Conservation (phyloP, 2,329 filamentous ascomycete genomes). For the Colletotrichum sansevieriae region DNA sequence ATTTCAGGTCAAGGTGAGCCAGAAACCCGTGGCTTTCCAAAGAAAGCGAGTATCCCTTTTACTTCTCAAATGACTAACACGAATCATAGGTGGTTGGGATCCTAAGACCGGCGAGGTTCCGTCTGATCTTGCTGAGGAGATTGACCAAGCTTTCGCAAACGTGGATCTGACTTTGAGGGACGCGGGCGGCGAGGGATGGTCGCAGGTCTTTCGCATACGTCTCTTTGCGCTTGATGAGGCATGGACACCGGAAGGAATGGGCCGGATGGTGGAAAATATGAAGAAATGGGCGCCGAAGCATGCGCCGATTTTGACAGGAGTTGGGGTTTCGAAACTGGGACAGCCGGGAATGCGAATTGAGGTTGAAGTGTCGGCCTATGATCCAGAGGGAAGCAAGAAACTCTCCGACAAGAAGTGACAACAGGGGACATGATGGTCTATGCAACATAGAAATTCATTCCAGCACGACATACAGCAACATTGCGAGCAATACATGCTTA, state of each 20-base stretch:
- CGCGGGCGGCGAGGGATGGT: conserved; percentile 62
- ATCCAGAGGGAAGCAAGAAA: conserved; percentile 10
- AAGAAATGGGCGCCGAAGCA: conserved; percentile 57
- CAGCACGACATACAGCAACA: too few species aligned
- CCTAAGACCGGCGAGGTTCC: conserved; percentile 42
- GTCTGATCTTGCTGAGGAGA: conserved; percentile 51
- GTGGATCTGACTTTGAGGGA: conserved; percentile 58
- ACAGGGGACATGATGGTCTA: background rate
- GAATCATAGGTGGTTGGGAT: conserved; percentile 31
- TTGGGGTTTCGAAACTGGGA: conserved; percentile 56
- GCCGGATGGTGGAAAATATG: conserved; percentile 52
- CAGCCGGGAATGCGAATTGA: conserved; percentile 59
- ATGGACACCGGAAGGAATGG: conserved; percentile 43
- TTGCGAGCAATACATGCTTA: too few species aligned
- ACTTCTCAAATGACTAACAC: background rate
- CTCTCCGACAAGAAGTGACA: background rate
- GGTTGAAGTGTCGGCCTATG: conserved; percentile 57
- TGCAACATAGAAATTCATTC: too few species aligned
- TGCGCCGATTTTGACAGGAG: conserved; percentile 57
- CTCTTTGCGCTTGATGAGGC: conserved; percentile 52
- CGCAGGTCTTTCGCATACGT: conserved; percentile 58
- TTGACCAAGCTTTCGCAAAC: conserved; percentile 61
- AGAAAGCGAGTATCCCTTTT: background rate
- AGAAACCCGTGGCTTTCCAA: too few species aligned
- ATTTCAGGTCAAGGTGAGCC: conserved; percentile 51